Conservation (phyloP, 169 alveolate species). For the Plasmodium coatneyi region DNA sequence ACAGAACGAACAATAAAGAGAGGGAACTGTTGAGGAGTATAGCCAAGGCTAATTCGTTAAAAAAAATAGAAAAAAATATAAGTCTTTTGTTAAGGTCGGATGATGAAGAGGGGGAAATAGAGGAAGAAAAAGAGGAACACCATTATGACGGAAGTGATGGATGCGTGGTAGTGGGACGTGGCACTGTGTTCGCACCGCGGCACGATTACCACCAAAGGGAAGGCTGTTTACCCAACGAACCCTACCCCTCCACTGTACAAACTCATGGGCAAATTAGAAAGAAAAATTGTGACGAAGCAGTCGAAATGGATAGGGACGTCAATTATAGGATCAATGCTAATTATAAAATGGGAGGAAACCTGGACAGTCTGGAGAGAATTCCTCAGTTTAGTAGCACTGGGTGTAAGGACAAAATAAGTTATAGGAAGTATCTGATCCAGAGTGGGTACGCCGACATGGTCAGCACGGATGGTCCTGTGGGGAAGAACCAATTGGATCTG, state of each 20-base stretch:
- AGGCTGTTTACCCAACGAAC: not conserved
- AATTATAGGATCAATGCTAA: not conserved
- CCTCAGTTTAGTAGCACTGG: not conserved
- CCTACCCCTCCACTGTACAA: not conserved
- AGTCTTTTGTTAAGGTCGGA: constrained; percentile 31
- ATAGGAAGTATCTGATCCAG: not conserved
- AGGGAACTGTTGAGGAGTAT: constrained; percentile 30
- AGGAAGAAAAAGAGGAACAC: not conserved
- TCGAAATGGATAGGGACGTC: not conserved
- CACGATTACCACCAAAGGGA: not conserved
- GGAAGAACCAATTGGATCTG: constrained; percentile 1
- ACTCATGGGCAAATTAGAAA: not conserved
- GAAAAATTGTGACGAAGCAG: not conserved
- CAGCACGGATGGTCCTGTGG: not conserved
- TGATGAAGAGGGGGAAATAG: constrained; percentile 11
- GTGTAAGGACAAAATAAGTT: not conserved
- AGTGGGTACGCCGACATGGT: not conserved
- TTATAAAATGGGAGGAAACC: not conserved
- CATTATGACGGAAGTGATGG: not conserved
- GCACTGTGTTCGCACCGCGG: not conserved
- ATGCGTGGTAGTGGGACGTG: not conserved
- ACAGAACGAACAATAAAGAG: constrained; percentile 3
- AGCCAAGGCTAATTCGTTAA: constrained; percentile 38
- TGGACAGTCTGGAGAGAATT: not conserved
- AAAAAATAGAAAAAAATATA: constrained; percentile 62